Evolutionary conservation across 2,329 filamentous ascomycete genomes (phyloP).

Genomic region (Fusarium newnesense): DNA sequence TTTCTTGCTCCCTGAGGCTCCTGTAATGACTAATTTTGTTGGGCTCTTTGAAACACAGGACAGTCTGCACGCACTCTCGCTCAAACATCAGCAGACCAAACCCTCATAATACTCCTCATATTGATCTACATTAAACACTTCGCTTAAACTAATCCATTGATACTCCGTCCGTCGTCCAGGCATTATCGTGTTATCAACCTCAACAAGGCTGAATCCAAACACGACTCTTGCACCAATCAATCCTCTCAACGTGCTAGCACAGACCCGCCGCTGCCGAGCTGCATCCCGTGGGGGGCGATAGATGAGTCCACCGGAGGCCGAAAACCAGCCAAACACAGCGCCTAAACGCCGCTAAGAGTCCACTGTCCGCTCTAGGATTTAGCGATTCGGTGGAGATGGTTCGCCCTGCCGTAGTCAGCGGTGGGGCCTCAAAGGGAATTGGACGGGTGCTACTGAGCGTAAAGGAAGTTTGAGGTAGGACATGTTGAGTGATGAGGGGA

Average conservation of each 20-base stretch:
- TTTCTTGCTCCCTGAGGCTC: background rate
- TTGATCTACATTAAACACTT: background rate
- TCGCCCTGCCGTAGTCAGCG: slow-evolving; percentile 37
- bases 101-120: background rate
- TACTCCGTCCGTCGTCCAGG: background rate
- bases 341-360: slow-evolving; percentile 12
- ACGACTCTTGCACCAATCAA: slow-evolving; percentile 32
- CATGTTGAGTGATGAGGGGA: background rate
- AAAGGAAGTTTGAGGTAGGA: background rate
- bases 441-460: background rate
- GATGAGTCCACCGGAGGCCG: slow-evolving; percentile 18
- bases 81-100: background rate
- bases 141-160: slow-evolving; percentile 9
- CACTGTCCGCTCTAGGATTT: slow-evolving; percentile 26
- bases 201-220: slow-evolving; percentile 40
- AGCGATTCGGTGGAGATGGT: slow-evolving; percentile 38
- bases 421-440: slow-evolving; percentile 28
- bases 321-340: slow-evolving; percentile 18
- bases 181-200: slow-evolving; percentile 18
- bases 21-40: background rate
- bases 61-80: background rate
- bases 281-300: slow-evolving; percentile 28
- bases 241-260: slow-evolving; percentile 8
- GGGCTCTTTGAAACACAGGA: background rate
- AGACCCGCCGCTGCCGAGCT: slow-evolving; percentile 27